A percentile compares a stretch with the other conserved stretches of the same genome.
Evolutionary conservation across 495 filamentous ascomycete species (phyloP).

Genomic region (Talaromyces wortmannii): DNA sequence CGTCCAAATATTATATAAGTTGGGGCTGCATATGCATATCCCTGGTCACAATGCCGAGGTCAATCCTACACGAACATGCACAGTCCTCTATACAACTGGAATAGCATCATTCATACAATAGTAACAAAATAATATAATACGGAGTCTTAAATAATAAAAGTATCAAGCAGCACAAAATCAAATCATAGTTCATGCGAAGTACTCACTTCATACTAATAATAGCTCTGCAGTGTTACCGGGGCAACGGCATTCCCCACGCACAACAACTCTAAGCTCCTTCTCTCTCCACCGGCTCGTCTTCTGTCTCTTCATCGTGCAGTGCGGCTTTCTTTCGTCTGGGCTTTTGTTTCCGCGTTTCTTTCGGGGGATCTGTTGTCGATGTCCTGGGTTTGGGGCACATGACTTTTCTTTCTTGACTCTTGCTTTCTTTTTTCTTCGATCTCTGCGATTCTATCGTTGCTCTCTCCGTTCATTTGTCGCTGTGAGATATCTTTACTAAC

Average conservation of each 20-base stretch:
- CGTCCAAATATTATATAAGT: no score
- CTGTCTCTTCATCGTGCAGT: conserved; percentile 6
- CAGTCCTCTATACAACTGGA: no score
- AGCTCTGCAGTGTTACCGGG: conserved; percentile 2
- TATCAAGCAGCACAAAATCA: no score
- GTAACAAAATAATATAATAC: no score
- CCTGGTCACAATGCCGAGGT: no score
- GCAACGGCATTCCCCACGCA: conserved; percentile 5
- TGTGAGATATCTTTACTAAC: neutral
- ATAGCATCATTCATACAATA: no score
- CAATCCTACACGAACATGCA: no score
- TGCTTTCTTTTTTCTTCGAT: conserved; percentile 3
- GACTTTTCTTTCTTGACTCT: conserved; percentile 8
- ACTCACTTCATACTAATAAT: no score
- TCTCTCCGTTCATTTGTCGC: conserved; percentile 1
- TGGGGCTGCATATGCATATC: no score
- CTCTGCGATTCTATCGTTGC: neutral
- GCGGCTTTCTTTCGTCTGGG: conserved; percentile 10
- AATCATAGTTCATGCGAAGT: no score
- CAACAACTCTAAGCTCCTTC: conserved; percentile 11
- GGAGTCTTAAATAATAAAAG: no score
- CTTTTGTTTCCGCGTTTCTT: conserved; percentile 1
- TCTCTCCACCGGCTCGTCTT: conserved; percentile 13
- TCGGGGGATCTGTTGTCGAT: neutral
- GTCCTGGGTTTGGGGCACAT: neutral